A percentile compares a stretch with the other conserved stretches of the same genome.
Conservation (phyloP, 371 early-diverging fungal species). For the Apophysomyces trapeziformis region DNA sequence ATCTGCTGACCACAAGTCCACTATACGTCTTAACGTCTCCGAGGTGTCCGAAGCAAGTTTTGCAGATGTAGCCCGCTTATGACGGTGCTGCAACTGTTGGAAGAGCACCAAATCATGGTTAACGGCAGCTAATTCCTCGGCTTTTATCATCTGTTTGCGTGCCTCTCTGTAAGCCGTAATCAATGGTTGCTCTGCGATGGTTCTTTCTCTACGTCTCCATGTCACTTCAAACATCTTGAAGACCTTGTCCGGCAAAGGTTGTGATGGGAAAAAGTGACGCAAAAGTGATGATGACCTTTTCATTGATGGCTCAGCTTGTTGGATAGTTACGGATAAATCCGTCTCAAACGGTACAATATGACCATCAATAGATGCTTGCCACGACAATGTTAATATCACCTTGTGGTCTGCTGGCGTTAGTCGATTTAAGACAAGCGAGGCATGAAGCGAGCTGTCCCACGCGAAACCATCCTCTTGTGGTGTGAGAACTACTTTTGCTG, state of each 20-base stretch:
- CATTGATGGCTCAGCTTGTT: constrained; percentile 11
- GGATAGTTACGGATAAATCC: constrained; percentile 52
- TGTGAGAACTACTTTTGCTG: constrained; percentile 30
- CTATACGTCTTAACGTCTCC: background rate
- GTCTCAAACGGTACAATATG: constrained; percentile 46
- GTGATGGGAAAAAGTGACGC: constrained; percentile 12
- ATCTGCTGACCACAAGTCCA: background rate
- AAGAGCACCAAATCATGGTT: background rate
- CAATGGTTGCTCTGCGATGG: background rate
- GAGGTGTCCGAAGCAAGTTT: background rate
- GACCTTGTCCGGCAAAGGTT: background rate
- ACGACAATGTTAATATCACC: constrained; percentile 49
- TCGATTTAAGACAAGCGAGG: constrained; percentile 61
- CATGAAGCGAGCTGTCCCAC: constrained; percentile 81
- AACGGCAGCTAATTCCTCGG: background rate
- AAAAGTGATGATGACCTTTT: constrained; percentile 6
- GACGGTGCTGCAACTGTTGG: background rate
- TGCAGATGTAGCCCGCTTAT: background rate
- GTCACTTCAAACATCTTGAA: constrained; percentile 3
- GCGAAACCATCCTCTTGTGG: constrained; percentile 54
- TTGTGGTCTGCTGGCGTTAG: constrained; percentile 57
- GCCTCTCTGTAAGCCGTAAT: background rate
- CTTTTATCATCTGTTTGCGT: background rate
- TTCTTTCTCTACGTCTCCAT: background rate
- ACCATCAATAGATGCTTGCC: constrained; percentile 43